These are phyloP conservation scores for Cerrena zonata DNA, from an alignment of 1,284 basidiomycete genomes.

Conservation along the genomic window DNA sequence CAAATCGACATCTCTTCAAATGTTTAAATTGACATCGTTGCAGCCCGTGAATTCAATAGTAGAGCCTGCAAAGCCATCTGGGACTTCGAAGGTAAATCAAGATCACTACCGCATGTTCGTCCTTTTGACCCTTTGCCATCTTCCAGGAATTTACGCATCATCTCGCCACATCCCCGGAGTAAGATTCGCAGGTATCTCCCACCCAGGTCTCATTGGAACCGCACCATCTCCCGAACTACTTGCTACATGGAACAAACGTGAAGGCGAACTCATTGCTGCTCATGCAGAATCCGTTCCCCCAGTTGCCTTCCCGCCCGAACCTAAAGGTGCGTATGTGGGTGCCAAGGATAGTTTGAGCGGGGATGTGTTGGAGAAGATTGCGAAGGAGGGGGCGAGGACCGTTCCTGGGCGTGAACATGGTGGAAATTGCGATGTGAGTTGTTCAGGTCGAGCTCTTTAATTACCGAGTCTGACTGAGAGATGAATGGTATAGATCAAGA, in stretches of 20 bases:
- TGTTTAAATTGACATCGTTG: conserved; percentile 58
- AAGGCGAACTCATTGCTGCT: conserved; percentile 58
- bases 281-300: conserved; percentile 53
- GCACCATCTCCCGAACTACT: conserved; percentile 71
- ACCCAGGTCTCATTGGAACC: conserved; percentile 73
- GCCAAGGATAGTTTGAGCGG: conserved; percentile 43
- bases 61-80: conserved; percentile 74
- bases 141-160: conserved; percentile 55
- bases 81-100: conserved; percentile 74
- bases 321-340: conserved; percentile 64
- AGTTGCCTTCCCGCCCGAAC: conserved; percentile 62
- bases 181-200: conserved; percentile 71
- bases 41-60: conserved; percentile 64
- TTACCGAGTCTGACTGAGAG: not conserved
- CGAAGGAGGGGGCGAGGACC: conserved; percentile 67
- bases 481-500: conserved; percentile 53
- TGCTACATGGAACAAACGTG: conserved; percentile 69
- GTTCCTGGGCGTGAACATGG: conserved; percentile 73
- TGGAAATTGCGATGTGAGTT: conserved; percentile 73
- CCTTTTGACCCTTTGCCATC: not conserved
- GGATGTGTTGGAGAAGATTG: conserved; percentile 50
- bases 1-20: conserved; percentile 31
- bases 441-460: too few relatives aligned
- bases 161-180: conserved; percentile 76
- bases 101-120: conserved; percentile 42